Percentiles rank a stretch among this genome's conserved stretches.
Conservation (phyloP, 2,329 filamentous ascomycete species). For the Colletotrichum simmondsii region DNA sequence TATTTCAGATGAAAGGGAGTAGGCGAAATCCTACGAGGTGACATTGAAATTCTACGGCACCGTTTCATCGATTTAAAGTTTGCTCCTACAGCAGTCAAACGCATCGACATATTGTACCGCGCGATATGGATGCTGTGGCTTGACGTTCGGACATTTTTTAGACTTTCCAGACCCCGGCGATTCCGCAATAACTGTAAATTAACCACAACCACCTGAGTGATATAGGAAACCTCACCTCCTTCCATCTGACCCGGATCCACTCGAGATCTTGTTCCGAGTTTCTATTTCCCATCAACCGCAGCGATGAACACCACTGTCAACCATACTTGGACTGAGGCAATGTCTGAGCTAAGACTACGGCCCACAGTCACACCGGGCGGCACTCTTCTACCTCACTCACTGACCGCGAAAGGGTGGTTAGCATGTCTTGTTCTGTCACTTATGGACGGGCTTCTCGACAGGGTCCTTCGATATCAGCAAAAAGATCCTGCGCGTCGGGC, state of each 20-base stretch:
- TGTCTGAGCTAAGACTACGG: constrained; percentile 9
- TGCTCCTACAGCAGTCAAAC: not conserved
- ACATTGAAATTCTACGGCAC: too few relatives aligned
- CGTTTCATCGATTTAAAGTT: not conserved
- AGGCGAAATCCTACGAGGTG: too few relatives aligned
- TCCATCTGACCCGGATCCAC: not conserved
- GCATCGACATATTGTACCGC: not conserved
- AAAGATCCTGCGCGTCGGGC: not conserved
- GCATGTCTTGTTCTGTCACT: constrained; percentile 15
- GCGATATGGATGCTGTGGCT: not conserved
- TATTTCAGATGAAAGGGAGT: too few relatives aligned
- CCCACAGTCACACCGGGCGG: not conserved
- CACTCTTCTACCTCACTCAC: not conserved
- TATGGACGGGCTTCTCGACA: constrained; percentile 16
- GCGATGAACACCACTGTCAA: not conserved
- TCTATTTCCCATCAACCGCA: too few relatives aligned
- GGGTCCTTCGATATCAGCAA: constrained; percentile 1
- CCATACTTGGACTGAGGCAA: constrained; percentile 2
- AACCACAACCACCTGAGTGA: not conserved
- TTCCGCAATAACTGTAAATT: not conserved
- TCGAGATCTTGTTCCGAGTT: not conserved
- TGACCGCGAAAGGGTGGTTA: constrained; percentile 19
- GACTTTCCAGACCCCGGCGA: not conserved
- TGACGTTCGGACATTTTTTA: not conserved
- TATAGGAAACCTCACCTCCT: not conserved